phyloP scores from a whole-genome alignment of 192 early-diverging fungal species.

The Haplosporangium gracile region DNA sequence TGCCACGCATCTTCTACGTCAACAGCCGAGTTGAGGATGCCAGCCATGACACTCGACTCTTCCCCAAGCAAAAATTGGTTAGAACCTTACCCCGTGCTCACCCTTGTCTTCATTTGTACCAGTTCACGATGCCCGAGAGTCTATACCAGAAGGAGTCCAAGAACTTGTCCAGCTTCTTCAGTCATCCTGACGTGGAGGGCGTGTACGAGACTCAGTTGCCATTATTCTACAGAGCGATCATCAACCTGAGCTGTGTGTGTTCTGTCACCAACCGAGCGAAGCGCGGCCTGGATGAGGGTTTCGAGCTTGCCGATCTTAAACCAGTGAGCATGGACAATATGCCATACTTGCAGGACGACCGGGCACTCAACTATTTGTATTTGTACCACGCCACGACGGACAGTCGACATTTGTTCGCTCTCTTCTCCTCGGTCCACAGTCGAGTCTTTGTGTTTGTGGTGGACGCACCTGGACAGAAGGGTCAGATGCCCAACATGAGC shows the following conservation, averaged over 20 bases:
- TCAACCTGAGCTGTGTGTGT: slow-evolving; percentile 78
- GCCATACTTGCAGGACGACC: slow-evolving; percentile 53
- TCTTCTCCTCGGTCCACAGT: slow-evolving; percentile 73
- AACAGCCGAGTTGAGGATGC: slow-evolving; percentile 70
- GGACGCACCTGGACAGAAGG: slow-evolving; percentile 63
- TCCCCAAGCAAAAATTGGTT: slow-evolving; percentile 52
- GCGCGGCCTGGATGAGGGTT: slow-evolving; percentile 59
- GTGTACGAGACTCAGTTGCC: slow-evolving; percentile 96
- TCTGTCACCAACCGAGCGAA: slow-evolving; percentile 41
- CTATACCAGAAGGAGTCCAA: slow-evolving; percentile 80
- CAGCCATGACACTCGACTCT: slow-evolving; percentile 36
- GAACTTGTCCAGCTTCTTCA: slow-evolving; percentile 84
- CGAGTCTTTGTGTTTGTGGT: slow-evolving; percentile 82
- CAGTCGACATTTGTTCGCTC: slow-evolving; percentile 74
- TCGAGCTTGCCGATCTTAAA: slow-evolving; percentile 61
- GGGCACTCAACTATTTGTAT: slow-evolving; percentile 72
- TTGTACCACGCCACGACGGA: slow-evolving; percentile 81
- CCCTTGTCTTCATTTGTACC: slow-evolving; percentile 79
- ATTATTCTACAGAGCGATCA: slow-evolving; percentile 83
- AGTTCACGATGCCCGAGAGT: slow-evolving; percentile 84
- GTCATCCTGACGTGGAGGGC: slow-evolving; percentile 89
- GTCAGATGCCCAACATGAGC: slow-evolving; percentile 50
- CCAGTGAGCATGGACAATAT: slow-evolving; percentile 38
- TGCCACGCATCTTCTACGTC: slow-evolving; percentile 89
- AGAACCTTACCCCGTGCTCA: slow-evolving; percentile 85